phyloP scores from a whole-genome alignment of 345 rosid genomes.

The Anastatica hierochuntica region DNA sequence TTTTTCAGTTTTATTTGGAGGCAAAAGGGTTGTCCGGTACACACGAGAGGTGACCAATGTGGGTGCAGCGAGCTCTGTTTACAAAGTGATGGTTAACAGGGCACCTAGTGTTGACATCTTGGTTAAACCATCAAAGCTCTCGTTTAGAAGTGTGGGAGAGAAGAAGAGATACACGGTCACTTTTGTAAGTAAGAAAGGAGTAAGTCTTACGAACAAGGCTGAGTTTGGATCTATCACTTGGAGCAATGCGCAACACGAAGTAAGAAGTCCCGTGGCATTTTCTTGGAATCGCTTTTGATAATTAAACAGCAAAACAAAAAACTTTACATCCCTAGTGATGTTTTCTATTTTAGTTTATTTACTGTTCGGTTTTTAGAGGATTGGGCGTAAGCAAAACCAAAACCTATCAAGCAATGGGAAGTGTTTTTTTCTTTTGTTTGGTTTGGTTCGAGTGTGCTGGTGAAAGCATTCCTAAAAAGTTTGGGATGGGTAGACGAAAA shows the following conservation, averaged over 20 bases:
- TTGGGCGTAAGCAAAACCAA: constrained; percentile 17
- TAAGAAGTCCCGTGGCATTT: constrained; percentile 72
- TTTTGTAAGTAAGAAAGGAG: constrained; percentile 50
- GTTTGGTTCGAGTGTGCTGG: constrained; percentile 8
- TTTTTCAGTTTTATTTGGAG: constrained; percentile 62
- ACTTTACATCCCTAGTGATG: constrained; percentile 14
- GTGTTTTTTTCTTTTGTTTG: not conserved
- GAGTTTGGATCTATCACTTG: constrained; percentile 70
- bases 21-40: constrained; percentile 60
- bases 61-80: constrained; percentile 47
- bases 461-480: constrained; percentile 9
- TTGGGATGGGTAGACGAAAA: constrained; percentile 17
- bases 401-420: constrained; percentile 11
- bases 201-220: constrained; percentile 22
- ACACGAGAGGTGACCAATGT: constrained; percentile 75
- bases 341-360: constrained; percentile 15
- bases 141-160: constrained; percentile 50
- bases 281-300: constrained; percentile 47
- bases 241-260: constrained; percentile 55
- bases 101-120: constrained; percentile 44
- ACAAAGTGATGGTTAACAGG: constrained; percentile 36
- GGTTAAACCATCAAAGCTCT: constrained; percentile 49
- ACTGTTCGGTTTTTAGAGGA: constrained; percentile 12
- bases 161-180: constrained; percentile 67
- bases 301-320: not conserved